phyloP scores from a whole-genome alignment of 2,329 filamentous ascomycete genomes.

The Aschersonia sp. region DNA sequence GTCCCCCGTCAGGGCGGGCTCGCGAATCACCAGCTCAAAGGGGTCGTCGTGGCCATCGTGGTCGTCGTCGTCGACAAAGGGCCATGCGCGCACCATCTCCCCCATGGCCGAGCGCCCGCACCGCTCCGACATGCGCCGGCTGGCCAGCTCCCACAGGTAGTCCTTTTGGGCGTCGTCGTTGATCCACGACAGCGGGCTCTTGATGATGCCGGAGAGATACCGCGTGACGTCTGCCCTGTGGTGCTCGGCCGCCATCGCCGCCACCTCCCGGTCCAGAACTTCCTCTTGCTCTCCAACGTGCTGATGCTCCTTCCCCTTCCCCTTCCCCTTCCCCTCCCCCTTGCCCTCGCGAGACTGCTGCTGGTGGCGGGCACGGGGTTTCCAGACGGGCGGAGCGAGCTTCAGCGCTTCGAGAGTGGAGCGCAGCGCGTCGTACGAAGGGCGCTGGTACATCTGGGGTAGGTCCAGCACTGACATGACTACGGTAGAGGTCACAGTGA shows the following conservation, averaged over 20 bases:
- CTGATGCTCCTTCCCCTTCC: constrained; percentile 14
- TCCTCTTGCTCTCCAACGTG: too few species aligned
- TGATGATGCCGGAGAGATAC: constrained; percentile 57
- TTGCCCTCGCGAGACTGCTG: constrained; percentile 25
- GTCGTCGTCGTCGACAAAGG: constrained; percentile 20
- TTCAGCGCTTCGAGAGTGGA: constrained; percentile 51
- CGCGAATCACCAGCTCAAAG: constrained; percentile 59
- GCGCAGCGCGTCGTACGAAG: constrained; percentile 48
- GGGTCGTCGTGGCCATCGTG: constrained; percentile 13
- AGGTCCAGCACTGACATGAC: constrained; percentile 35
- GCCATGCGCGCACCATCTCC: constrained; percentile 40
- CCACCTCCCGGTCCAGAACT: too few species aligned
- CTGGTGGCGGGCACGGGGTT: constrained; percentile 16
- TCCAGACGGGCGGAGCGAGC: constrained; percentile 55
- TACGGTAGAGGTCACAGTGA: too few species aligned
- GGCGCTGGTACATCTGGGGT: constrained; percentile 70
- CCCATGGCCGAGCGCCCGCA: constrained; percentile 58
- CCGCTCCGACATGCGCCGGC: constrained; percentile 66
- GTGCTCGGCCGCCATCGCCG: constrained; percentile 6
- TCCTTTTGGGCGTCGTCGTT: constrained; percentile 51
- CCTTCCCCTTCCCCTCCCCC: constrained; percentile 22
- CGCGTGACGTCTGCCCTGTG: constrained; percentile 38
- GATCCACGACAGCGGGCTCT: constrained; percentile 55
- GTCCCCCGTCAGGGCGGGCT: constrained; percentile 79
- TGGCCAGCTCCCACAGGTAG: constrained; percentile 62